These are phyloP conservation scores for Penicillium oxalicum DNA, from an alignment of 2,329 filamentous ascomycete genomes.

Conservation along the genomic window DNA sequence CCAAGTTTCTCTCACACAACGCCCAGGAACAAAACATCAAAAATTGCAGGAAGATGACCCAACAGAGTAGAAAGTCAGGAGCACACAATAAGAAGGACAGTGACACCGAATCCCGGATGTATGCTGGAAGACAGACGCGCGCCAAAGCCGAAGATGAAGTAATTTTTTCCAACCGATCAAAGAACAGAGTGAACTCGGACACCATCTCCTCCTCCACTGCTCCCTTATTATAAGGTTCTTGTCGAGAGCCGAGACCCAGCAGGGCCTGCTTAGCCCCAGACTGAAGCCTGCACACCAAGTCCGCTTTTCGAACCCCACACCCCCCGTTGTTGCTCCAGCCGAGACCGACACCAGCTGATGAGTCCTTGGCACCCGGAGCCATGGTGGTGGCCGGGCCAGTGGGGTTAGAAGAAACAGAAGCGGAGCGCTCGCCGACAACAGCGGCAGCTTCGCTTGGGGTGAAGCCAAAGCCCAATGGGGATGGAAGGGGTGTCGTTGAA, in stretches of 20 bases:
- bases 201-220: no score
- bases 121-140: conserved; percentile 6
- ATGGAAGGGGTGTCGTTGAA: conserved; percentile 84
- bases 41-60: neutral
- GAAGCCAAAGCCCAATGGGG: conserved; percentile 73
- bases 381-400: conserved; percentile 40
- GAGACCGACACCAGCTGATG: conserved; percentile 44
- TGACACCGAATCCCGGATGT: conserved; percentile 14
- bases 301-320: conserved; percentile 81
- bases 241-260: neutral
- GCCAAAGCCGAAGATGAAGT: conserved; percentile 1
- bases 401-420: conserved; percentile 57
- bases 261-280: conserved; percentile 66
- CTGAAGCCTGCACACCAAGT: conserved; percentile 81
- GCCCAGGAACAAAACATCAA: conserved; percentile 18
- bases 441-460: conserved; percentile 46
- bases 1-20: conserved; percentile 19
- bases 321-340: conserved; percentile 75
- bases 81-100: neutral
- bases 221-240: no score
- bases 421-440: conserved; percentile 46
- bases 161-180: no score
- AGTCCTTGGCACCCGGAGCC: conserved; percentile 31
- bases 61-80: neutral
- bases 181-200: no score